A percentile compares a stretch with the other conserved stretches of the same genome.
Evolutionary conservation across 2,329 filamentous ascomycete genomes (phyloP).

Genomic region (Acrocalymma vagum): DNA sequence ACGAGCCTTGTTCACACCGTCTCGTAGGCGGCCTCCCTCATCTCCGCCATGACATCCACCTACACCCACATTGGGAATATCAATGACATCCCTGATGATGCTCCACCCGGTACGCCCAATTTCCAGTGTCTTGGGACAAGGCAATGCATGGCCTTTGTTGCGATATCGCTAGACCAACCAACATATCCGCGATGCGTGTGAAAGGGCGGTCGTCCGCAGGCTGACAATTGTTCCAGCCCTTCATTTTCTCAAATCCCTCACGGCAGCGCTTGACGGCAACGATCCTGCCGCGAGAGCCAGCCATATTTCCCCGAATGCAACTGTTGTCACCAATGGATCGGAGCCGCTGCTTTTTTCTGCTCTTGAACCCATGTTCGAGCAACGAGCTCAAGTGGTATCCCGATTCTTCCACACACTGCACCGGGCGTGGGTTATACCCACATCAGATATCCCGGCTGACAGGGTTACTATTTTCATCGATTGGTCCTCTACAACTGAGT

Average conservation of each 20-base stretch:
- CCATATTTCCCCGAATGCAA: conserved; percentile 4
- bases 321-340: background rate
- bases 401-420: conserved; percentile 1
- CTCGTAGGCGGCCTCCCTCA: too few relatives aligned
- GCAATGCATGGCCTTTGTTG: too few relatives aligned
- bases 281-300: background rate
- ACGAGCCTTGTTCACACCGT: too few relatives aligned
- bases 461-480: conserved; percentile 1
- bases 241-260: conserved; percentile 8
- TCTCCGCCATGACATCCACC: conserved; percentile 4
- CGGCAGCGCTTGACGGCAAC: conserved; percentile 3
- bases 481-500: conserved; percentile 4
- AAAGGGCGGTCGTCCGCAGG: background rate
- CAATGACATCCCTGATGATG: conserved; percentile 5
- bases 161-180: too few relatives aligned
- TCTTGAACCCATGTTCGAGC: background rate
- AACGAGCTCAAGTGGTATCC: background rate
- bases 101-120: conserved; percentile 6
- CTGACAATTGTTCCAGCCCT: conserved; percentile 5
- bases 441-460: background rate
- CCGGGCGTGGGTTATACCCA: conserved; percentile 4
- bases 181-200: too few relatives aligned
- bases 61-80: conserved; percentile 4
- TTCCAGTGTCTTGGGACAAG: too few relatives aligned
- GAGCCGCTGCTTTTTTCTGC: background rate